Evolutionary conservation across 1,284 basidiomycete species (phyloP), one percentile per base, ranked within the genome.

Genomic region (Heterobasidion parviporum): DNA sequence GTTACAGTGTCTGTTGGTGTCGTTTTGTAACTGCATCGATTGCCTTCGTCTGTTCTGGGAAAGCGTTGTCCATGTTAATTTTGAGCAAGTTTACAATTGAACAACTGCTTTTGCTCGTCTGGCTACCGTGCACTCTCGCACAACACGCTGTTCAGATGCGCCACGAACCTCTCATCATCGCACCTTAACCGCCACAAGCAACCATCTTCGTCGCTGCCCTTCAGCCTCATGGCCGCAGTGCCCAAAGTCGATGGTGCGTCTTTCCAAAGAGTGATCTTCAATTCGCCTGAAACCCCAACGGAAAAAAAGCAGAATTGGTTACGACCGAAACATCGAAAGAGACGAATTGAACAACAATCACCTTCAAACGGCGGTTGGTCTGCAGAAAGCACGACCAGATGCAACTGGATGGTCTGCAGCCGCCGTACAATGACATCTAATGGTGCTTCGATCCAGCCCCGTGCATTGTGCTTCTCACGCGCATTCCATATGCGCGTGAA

Each of bases 171-270:
- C 16, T 67, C 64, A 56, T 83, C 76, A 15, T 70, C 73, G 61
- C 82, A 80, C 34, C 84, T 80, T 56, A 88, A 58, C 56, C 82
- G 78, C 87, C 88, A 90, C 45, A 90, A 67, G 64, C 85, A 88
- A 41, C 83, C 79, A 34, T 84, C 83, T 48, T 88, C 85, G 6
- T 80, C 81, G 20, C 78, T 79, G 60, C 81, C 80, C 51, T 76
- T 78, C 50, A 90, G 67, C 44, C 85, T 77, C 33, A 89, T 65
- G 9, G 76, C 67, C 3, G 75, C 80, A 41, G 34, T 45, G 1
- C 53, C 56, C 26, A 10, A 36, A 4, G 45, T 54, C 1, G 61
- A 38, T 33, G 64, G 47, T 46, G 33, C 8, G 16, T 20, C 53
- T 34, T 7, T 41, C 54, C 7, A 32, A 33, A 87, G 69, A 36